phyloP scores from a whole-genome alignment of 2,329 filamentous ascomycete species.

The Bisporella sp. region DNA sequence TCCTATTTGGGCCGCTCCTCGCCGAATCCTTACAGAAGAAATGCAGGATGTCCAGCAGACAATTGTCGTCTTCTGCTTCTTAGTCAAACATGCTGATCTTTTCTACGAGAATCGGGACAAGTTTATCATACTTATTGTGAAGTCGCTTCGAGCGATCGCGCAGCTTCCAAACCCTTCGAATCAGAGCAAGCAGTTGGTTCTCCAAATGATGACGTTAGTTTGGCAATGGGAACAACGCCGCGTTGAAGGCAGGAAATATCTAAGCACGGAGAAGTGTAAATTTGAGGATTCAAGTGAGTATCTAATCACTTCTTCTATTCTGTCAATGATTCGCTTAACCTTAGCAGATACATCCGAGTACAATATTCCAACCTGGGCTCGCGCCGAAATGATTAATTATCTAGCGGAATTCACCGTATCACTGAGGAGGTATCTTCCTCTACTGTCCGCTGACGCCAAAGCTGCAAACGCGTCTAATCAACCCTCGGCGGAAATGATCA shows the following conservation, averaged over 20 bases:
- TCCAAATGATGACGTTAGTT: slow-evolving; percentile 86
- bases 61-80: slow-evolving; percentile 93
- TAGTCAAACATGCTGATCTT: slow-evolving; percentile 83
- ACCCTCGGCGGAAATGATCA: slow-evolving; percentile 69
- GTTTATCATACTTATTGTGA: slow-evolving; percentile 82
- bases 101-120: slow-evolving; percentile 95
- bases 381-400: slow-evolving; percentile 85
- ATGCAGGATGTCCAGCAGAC: too few species aligned
- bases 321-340: too few species aligned
- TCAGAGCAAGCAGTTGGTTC: slow-evolving; percentile 83
- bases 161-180: slow-evolving; percentile 75
- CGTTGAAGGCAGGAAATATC: slow-evolving; percentile 58
- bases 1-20: slow-evolving; percentile 81
- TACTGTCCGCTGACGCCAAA: too few species aligned
- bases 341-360: slow-evolving; percentile 57
- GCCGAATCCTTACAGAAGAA: slow-evolving; percentile 88
- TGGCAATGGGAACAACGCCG: slow-evolving; percentile 89
- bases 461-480: slow-evolving; percentile 34
- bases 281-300: background rate
- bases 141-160: slow-evolving; percentile 81
- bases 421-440: too few species aligned
- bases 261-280: too few species aligned
- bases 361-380: slow-evolving; percentile 56
- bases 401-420: too few species aligned
- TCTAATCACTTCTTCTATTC: too few species aligned